Evolutionary conservation across 2,329 filamentous ascomycete genomes (phyloP).

Genomic region (Hypoxylon sp.): DNA sequence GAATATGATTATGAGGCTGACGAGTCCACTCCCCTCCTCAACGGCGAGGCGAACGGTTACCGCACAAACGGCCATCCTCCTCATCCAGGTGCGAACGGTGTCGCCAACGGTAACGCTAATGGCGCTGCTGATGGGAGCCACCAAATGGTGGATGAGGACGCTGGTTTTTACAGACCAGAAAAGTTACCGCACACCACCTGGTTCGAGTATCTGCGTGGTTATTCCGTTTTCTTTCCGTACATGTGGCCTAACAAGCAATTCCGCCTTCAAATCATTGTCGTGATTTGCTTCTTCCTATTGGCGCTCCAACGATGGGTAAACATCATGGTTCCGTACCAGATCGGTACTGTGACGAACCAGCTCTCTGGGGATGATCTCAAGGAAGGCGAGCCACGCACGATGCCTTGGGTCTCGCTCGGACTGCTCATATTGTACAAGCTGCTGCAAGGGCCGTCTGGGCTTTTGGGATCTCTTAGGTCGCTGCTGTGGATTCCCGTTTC

Average conservation of each 20-base stretch:
- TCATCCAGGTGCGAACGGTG: conserved; percentile 48
- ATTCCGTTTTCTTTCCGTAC: conserved; percentile 95
- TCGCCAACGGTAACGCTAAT: conserved; percentile 63
- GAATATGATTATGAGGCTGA: conserved; percentile 59
- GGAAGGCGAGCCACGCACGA: conserved; percentile 62
- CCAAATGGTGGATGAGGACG: conserved; percentile 69
- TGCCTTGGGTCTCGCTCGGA: conserved; percentile 82
- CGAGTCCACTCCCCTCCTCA: conserved; percentile 76
- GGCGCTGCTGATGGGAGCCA: conserved; percentile 54
- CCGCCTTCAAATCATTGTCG: conserved; percentile 81
- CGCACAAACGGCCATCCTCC: conserved; percentile 41
- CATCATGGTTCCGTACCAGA: conserved; percentile 85
- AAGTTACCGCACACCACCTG: conserved; percentile 90
- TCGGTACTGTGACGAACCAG: conserved; percentile 83
- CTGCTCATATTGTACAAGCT: conserved; percentile 84
- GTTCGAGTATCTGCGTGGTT: conserved; percentile 96
- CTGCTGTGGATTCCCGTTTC: conserved; percentile 96
- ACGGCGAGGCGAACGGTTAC: conserved; percentile 47
- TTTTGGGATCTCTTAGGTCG: conserved; percentile 85
- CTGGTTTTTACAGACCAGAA: conserved; percentile 90
- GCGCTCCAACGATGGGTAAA: conserved; percentile 87
- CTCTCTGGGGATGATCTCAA: conserved; percentile 68
- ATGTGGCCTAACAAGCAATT: conserved; percentile 90
- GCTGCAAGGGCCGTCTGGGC: conserved; percentile 89
- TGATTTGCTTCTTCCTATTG: conserved; percentile 86